Percentiles rank a stretch among this genome's conserved stretches.
Evolutionary conservation across 2,329 filamentous ascomycete species (phyloP).

Genomic region (Fusarium sp.): DNA sequence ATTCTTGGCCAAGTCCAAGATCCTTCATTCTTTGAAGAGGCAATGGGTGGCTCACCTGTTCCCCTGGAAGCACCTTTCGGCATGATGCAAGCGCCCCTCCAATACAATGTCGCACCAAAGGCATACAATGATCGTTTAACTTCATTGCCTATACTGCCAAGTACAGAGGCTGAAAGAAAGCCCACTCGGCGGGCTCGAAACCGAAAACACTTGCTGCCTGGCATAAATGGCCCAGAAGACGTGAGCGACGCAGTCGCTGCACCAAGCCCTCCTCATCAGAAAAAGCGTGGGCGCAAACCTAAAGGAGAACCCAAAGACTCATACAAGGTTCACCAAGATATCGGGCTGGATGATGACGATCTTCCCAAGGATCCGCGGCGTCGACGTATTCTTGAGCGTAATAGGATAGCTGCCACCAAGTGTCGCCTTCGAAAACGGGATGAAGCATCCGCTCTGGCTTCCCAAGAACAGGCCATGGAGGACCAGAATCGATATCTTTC

Average conservation of each 20-base stretch:
- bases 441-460: constrained; percentile 50
- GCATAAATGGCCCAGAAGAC: constrained; percentile 22
- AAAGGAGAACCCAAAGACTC: constrained; percentile 35
- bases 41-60: constrained; percentile 41
- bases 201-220: constrained; percentile 29
- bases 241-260: background rate
- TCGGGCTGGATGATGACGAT: constrained; percentile 42
- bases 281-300: constrained; percentile 48
- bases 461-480: constrained; percentile 49
- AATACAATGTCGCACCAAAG: constrained; percentile 25
- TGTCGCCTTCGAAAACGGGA: constrained; percentile 52
- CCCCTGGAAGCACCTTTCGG: constrained; percentile 38
- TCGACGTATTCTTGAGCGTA: constrained; percentile 50
- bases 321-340: constrained; percentile 18
- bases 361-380: constrained; percentile 45
- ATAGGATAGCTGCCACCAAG: constrained; percentile 52
- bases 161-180: constrained; percentile 30
- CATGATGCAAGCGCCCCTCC: constrained; percentile 33
- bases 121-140: constrained; percentile 10
- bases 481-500: constrained; percentile 51
- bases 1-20: constrained; percentile 36
- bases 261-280: constrained; percentile 30
- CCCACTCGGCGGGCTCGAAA: constrained; percentile 16
- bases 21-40: constrained; percentile 48
- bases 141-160: constrained; percentile 22